Evolutionary conservation across 176 grass and related monocot species (phyloP).

Genomic region (sorghum (Sorghum bicolor)): Sorghum_bicolor_NCBIv3 NC_012873.2:49503001-49503500

Average conservation of each 20-base stretch:
- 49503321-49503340: neutral
- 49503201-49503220: neutral
- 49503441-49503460: constrained; percentile 47
- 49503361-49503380: constrained; percentile 36
- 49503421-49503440: constrained; percentile 56
- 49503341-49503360: neutral
- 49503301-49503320: neutral
- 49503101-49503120: neutral
- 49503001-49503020: neutral
- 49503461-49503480: constrained; percentile 1
- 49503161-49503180: neutral
- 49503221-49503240: neutral
- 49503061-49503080: neutral
- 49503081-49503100: neutral
- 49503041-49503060: constrained; percentile 3
- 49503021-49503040: neutral
- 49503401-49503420: constrained; percentile 30
- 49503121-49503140: neutral
- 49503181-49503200: neutral
- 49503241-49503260: neutral
- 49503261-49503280: neutral
- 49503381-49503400: neutral
- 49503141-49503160: neutral
- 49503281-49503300: neutral
- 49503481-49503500: constrained; percentile 35